Evolutionary conservation across 2,329 filamentous ascomycete genomes (phyloP).

Genomic region (Colletotrichum theobromicola): DNA sequence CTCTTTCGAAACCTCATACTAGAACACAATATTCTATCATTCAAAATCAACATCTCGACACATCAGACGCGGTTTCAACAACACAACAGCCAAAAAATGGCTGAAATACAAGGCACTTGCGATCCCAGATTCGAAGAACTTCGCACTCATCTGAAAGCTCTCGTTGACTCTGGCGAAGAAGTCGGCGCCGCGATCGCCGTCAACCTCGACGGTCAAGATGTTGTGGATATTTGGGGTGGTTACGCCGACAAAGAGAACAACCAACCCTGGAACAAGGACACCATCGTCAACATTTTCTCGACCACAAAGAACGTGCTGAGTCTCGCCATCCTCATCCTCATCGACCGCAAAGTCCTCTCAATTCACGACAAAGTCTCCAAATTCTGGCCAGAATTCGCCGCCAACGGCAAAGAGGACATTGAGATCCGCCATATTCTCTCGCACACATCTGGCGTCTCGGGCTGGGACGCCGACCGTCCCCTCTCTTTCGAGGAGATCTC

Average conservation of each 20-base stretch:
- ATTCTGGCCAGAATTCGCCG: conserved; percentile 52
- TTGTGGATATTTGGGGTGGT: conserved; percentile 52
- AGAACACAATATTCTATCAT: background rate
- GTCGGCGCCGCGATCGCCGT: conserved; percentile 48
- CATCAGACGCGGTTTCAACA: background rate
- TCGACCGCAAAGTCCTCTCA: conserved; percentile 41
- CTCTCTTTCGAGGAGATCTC: conserved; percentile 37
- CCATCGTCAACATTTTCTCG: conserved; percentile 44
- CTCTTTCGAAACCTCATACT: background rate
- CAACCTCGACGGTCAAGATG: conserved; percentile 41
- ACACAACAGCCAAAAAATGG: conserved; percentile 10
- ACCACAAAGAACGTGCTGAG: conserved; percentile 41
- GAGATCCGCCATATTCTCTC: conserved; percentile 43
- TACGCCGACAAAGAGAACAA: conserved; percentile 32
- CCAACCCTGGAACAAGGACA: conserved; percentile 41
- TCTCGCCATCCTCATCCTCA: conserved; percentile 41
- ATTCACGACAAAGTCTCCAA: conserved; percentile 39
- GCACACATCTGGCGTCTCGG: conserved; percentile 42
- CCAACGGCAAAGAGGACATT: conserved; percentile 43
- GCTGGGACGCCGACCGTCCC: conserved; percentile 31
- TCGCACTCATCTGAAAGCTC: conserved; percentile 35
- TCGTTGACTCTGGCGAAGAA: conserved; percentile 41
- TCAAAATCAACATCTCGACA: background rate
- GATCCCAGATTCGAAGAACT: conserved; percentile 40
- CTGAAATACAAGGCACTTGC: conserved; percentile 30